These are phyloP conservation scores for Piper betle DNA, from an alignment of 164 flowering plant genomes.

Conservation along the genomic window DNA sequence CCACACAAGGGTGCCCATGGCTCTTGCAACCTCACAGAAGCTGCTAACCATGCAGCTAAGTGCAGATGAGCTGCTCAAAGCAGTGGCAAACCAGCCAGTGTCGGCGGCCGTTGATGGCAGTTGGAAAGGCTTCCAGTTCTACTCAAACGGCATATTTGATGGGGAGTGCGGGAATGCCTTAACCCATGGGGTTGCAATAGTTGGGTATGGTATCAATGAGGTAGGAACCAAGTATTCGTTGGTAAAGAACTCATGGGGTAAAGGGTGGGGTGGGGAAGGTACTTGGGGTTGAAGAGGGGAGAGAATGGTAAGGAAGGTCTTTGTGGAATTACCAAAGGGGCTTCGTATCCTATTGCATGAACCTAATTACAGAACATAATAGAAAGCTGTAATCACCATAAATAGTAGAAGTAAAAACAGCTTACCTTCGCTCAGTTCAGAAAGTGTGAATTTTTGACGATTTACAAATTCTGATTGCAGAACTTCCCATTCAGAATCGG, in stretches of 20 bases:
- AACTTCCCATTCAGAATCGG: no score
- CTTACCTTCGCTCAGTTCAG: no score
- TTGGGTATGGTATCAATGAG: conserved; percentile 5
- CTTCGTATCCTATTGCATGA: conserved; percentile 21
- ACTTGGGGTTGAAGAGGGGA: conserved; percentile 1
- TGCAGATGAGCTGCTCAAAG: conserved; percentile 2
- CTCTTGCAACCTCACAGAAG: conserved; percentile 13
- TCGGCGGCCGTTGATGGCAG: conserved; percentile 5
- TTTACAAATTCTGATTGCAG: no score
- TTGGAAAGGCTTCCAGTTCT: conserved; percentile 3
- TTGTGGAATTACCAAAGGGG: conserved; percentile 32
- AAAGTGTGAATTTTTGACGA: no score
- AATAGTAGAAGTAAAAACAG: no score
- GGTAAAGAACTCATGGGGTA: conserved; percentile 8
- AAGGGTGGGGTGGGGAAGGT: conserved; percentile 6
- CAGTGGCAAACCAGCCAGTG: conserved; percentile 6
- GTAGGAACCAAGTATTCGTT: conserved; percentile 5
- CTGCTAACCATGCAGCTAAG: neutral
- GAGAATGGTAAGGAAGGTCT: conserved; percentile 12
- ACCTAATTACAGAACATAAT: no score
- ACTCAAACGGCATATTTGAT: conserved; percentile 5
- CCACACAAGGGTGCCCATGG: conserved; percentile 16
- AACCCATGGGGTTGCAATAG: conserved; percentile 2
- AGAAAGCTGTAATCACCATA: no score
- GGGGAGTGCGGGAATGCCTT: conserved; percentile 4